Evolutionary conservation across 805 yeast genomes (phyloP), one percentile per base, ranked within the genome.

Genomic region (Cyberlindnera xylosilytica): DNA sequence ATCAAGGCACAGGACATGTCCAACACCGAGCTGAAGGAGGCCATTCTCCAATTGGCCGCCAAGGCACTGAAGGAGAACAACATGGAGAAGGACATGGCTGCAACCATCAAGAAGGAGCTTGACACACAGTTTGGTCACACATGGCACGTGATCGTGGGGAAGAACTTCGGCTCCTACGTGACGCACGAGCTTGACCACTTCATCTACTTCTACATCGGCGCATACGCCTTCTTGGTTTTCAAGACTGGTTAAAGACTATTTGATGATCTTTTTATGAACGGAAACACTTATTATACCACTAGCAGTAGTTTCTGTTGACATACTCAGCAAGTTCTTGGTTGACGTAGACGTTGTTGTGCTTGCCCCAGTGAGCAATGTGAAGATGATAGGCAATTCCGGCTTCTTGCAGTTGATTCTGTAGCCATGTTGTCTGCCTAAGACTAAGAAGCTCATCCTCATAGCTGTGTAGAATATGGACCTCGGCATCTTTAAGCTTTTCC

Each of bases 81-180:
- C 29, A 62, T 73, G 13, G 79, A 77, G 43, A 77, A 77, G 50
- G 91, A 84, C 41, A 67, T 83, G 28, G 90, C 93, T 13, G 72
- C 80, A 0, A 68, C 64, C 41, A 62, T 84, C 46, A 86, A 85
- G 65, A 81, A 81, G 52, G 70, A 70, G 38, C 61, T 84, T 61
- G 93, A 85, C 58, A 70, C 73, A 36, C 61, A 69, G 35, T 76
- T 71, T 45, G 91, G 90, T 0, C 74, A 79, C 22, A 77, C 87
- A 30, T 86, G 93, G 95, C 91, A 86, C 59, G 87, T 83, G 3
- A 73, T 86, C 38, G 89, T 83, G 40, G 95, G 93, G 10, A 81
- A 78, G 60, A 81, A 80, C 53, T 86, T 85, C 62, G 91, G 93
- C 4, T 76, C 84, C 37, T 83, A 81, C 58, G 88, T 86, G 16